Evolutionary conservation across 2,329 filamentous ascomycete species (phyloP), one percentile per base, ranked within the genome.

Genomic region (Aspergillus ochraceoroseus): DNA sequence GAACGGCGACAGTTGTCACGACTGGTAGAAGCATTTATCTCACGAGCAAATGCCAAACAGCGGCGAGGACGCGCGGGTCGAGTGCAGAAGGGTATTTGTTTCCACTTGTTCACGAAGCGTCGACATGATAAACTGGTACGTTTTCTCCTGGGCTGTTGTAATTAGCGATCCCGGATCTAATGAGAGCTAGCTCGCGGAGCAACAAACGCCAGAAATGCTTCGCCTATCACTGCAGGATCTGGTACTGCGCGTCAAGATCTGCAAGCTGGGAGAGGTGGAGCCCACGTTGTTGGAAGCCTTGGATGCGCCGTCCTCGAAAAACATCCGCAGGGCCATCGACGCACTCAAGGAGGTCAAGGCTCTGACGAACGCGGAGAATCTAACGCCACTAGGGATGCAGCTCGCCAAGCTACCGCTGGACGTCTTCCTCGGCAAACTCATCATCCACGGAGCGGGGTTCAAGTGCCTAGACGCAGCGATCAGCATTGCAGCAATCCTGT

Each of bases 181-280:
- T 17, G 17, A 18, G 18, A 12, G 1, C 17, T 41, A 84, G 54
- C 87, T 96, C 76, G 81, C 82, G 35, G 88, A 94, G 47, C 87
- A 95, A 58, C 92, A 96, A 67, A 95, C 87, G 0, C 94, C 92
- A 0, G 92, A 98, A 63, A 94, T 98, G 80, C 78, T 98, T 27
- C 83, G 92, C 0, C 72, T 98, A 3, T 95, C 92, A 0, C 71
- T 98, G 7, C 92, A 98, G 63, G 92, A 98, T 58, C 73, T 98
- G 7, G 88, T 94, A 4, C 89, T 98, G 61, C 82, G 92, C 6
- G 89, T 96, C 51, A 98, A 98, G 67, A 95, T 95, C 31, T 98
- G 90, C 72, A 94, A 94, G 58, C 77, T 98, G 29, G 92, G 92
- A 7, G 83, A 87, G 27, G 94, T 96, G 38, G 90, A 96, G 60